Base-by-base conservation (phyloP, 1,139 yeast species). In the Yamadazyma buinensis region DNA sequence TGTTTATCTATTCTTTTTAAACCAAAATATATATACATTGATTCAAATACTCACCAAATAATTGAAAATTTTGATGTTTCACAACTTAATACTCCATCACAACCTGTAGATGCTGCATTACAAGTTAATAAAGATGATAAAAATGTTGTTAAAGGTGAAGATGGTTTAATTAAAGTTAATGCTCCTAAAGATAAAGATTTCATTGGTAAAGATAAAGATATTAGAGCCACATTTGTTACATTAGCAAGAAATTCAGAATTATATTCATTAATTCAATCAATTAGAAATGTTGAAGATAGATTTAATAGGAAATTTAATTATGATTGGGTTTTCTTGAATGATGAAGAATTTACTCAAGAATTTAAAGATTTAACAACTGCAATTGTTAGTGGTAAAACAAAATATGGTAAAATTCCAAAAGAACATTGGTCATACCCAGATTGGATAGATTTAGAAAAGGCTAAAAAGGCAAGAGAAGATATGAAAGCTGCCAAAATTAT, bases 291-390 rank as follows among this genome's bases (percentile, higher is more conserved):
- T 36, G 92, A 84, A 57, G 86, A 81, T 52, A 65, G 88, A 30
- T 84, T 84, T 65, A 84, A 84, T 61, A 54, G 63, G 27, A 67
- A 75, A 39, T 84, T 59, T 60, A 67, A 80, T 49, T 84, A 84
- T 54, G 92, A 84, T 54, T 84, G 94, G 94, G 84, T 84, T 10
- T 84, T 84, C 52, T 64, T 84, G 40, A 83, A 83, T 57, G 82
- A 83, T 44, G 82, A 72, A 42, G 72, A 64, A 15, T 80, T 81
- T 51, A 55, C 70, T 18, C 69, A 71, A 10, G 80, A 80, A 32
- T 82, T 83, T 57, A 73, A 68, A 46, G 59, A 61, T 20, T 58
- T 64, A 38, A 67, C 80, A 8, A 37, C 63, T 1, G 60, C 68
- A 11, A 52, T 78, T 21, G 75, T 76, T 7, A 67, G 80, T 10